Percentiles rank a stretch among this genome's conserved stretches.
Evolutionary conservation across 352 stramenopile genomes (phyloP).

Genomic region (Nothophytophthora sp.): DNA sequence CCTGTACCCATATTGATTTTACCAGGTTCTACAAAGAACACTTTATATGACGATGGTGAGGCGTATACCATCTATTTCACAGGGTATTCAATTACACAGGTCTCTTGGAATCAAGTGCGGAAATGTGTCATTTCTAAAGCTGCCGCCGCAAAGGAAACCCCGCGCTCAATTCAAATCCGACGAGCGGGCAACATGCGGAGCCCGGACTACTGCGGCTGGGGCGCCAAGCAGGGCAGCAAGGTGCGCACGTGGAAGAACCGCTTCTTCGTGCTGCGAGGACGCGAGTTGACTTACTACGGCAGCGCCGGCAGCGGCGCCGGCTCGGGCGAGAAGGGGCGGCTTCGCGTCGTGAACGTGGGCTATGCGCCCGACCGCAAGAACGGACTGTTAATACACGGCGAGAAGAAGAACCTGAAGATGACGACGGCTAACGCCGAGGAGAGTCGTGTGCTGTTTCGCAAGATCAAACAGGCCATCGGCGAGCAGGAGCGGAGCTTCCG

Average conservation of each 20-base stretch:
- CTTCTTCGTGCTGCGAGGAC: constrained; percentile 66
- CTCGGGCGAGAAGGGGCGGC: constrained; percentile 60
- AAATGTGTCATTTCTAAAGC: constrained; percentile 1
- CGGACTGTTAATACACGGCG: constrained; percentile 60
- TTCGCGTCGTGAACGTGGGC: constrained; percentile 55
- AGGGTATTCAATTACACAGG: not conserved
- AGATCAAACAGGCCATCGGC: constrained; percentile 44
- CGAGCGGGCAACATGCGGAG: no score
- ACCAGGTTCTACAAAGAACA: not conserved
- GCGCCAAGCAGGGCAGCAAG: constrained; percentile 73
- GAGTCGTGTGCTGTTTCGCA: constrained; percentile 45
- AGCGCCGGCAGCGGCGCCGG: constrained; percentile 32
- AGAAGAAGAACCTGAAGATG: constrained; percentile 66
- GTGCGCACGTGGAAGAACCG: constrained; percentile 73
- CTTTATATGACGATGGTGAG: not conserved
- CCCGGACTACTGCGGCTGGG: constrained; percentile 59
- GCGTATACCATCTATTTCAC: not conserved
- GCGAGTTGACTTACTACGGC: constrained; percentile 64
- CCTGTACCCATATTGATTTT: not conserved
- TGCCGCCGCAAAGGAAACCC: constrained; percentile 16
- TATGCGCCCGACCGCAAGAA: constrained; percentile 46
- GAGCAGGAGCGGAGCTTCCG: constrained; percentile 30
- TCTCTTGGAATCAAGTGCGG: no score
- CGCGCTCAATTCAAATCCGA: no score
- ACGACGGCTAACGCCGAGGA: constrained; percentile 56